A percentile compares a stretch with the other conserved stretches of the same genome.
These are phyloP conservation scores for Xylaria intraflava DNA, from an alignment of 495 filamentous ascomycete genomes.

Conservation along the genomic window DNA sequence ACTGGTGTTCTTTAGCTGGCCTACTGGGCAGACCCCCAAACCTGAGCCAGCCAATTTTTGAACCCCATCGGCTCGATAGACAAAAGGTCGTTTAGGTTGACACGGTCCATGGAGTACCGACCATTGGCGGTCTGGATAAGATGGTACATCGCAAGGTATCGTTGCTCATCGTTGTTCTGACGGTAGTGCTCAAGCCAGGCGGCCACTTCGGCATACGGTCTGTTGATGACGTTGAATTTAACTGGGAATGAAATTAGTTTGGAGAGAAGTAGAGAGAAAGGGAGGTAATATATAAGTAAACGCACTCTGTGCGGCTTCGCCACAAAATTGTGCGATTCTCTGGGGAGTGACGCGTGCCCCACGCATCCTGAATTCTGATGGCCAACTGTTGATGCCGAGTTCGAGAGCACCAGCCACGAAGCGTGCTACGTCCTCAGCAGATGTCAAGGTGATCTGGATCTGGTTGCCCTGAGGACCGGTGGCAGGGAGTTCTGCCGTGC, in stretches of 20 bases:
- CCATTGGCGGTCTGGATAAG: conserved; percentile 46
- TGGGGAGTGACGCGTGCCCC: conserved; percentile 54
- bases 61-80: conserved; percentile 39
- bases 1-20: background rate
- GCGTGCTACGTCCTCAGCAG: conserved; percentile 57
- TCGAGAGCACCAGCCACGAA: conserved; percentile 59
- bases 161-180: conserved; percentile 27
- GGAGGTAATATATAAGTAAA: background rate
- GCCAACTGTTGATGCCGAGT: conserved; percentile 56
- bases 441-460: conserved; percentile 56
- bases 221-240: conserved; percentile 31
- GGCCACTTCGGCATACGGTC: conserved; percentile 37
- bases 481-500: conserved; percentile 53
- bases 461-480: conserved; percentile 40
- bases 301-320: conserved; percentile 36
- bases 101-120: conserved; percentile 39
- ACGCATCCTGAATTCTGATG: conserved; percentile 56
- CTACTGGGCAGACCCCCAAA: conserved; percentile 34
- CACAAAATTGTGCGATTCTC: conserved; percentile 42
- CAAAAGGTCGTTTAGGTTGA: conserved; percentile 40
- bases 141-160: conserved; percentile 37
- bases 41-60: conserved; percentile 42
- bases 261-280: background rate
- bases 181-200: conserved; percentile 35
- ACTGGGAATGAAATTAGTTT: conserved; percentile 24